These are phyloP conservation scores for Porphyra umbilicalis DNA, from an alignment of 31 red algal species.

Conservation along the genomic window DNA sequence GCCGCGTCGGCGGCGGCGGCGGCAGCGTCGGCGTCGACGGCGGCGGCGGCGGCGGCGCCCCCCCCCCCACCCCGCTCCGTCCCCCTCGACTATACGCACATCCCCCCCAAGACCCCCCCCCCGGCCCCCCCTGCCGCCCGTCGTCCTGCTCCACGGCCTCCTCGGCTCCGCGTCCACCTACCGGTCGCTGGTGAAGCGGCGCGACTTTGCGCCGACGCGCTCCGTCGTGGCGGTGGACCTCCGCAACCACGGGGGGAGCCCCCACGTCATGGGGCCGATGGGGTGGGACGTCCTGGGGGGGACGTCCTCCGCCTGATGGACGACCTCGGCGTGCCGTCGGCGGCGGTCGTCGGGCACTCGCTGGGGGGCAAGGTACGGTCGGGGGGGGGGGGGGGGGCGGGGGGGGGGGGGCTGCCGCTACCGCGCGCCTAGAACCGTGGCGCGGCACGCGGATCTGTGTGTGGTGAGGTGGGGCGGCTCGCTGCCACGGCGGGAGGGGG, in stretches of 20 bases:
- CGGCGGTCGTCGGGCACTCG: slow-evolving; percentile 66
- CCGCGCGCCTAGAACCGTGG: no score
- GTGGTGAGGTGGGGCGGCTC: no score
- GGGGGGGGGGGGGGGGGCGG: not conserved
- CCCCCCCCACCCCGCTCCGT: not conserved
- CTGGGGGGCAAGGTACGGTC: slow-evolving; percentile 71
- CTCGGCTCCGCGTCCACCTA: slow-evolving; percentile 77
- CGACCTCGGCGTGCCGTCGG: slow-evolving; percentile 22
- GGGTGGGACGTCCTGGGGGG: slow-evolving; percentile 53
- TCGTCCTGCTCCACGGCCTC: slow-evolving; percentile 84
- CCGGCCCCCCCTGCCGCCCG: slow-evolving; percentile 25
- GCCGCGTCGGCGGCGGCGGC: not conserved
- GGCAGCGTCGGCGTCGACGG: not conserved
- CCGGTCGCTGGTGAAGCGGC: slow-evolving; percentile 59
- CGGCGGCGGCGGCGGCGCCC: no score
- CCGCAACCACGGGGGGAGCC: slow-evolving; percentile 84
- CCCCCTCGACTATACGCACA: slow-evolving; percentile 3
- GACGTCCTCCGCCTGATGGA: slow-evolving; percentile 71
- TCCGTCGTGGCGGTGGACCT: slow-evolving; percentile 75
- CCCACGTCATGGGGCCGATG: slow-evolving; percentile 49
- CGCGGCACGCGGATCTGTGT: no score
- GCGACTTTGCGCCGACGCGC: slow-evolving; percentile 69
- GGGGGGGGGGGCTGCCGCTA: no score
- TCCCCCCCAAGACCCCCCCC: not conserved
- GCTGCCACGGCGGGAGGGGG: no score